Conservation (phyloP, 2,329 filamentous ascomycete genomes). For the Colletotrichum theobromicola region DNA sequence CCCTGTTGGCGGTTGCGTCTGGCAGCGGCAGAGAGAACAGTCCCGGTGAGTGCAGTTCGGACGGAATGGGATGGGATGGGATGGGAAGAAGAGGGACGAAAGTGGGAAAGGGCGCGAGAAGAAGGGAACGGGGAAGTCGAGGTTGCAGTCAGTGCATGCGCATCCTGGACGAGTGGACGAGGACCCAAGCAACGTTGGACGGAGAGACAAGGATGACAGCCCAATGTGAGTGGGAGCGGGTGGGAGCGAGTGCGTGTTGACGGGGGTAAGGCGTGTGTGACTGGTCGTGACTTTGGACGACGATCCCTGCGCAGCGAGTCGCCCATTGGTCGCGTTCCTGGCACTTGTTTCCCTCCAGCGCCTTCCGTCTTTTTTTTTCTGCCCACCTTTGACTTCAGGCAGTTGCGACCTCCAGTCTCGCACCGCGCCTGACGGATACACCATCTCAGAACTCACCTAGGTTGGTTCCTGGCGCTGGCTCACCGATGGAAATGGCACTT, state of each 20-base stretch:
- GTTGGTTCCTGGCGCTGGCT: neutral
- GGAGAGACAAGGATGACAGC: neutral
- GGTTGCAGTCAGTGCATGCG: constrained; percentile 6
- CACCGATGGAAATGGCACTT: neutral
- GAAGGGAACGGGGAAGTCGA: constrained; percentile 5
- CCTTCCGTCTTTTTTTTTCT: neutral
- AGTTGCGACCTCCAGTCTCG: neutral
- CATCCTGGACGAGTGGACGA: neutral
- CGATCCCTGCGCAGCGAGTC: neutral
- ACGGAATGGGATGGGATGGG: constrained; percentile 4
- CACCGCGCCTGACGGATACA: too few species aligned
- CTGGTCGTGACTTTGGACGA: neutral
- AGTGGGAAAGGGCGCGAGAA: constrained; percentile 17
- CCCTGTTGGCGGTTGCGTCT: neutral
- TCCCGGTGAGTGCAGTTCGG: constrained; percentile 18
- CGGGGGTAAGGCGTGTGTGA: neutral
- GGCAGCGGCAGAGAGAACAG: neutral
- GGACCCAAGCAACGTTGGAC: neutral
- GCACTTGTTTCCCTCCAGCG: neutral
- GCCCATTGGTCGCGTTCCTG: neutral
- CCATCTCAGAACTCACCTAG: neutral
- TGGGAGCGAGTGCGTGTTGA: neutral
- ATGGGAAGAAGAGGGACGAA: neutral
- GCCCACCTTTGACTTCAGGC: neutral
- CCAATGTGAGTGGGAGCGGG: neutral